A percentile compares a stretch with the other conserved stretches of the same genome.
Conservation (phyloP, 2,329 filamentous ascomycete genomes). For the Cladorrhinum sp. region DNA sequence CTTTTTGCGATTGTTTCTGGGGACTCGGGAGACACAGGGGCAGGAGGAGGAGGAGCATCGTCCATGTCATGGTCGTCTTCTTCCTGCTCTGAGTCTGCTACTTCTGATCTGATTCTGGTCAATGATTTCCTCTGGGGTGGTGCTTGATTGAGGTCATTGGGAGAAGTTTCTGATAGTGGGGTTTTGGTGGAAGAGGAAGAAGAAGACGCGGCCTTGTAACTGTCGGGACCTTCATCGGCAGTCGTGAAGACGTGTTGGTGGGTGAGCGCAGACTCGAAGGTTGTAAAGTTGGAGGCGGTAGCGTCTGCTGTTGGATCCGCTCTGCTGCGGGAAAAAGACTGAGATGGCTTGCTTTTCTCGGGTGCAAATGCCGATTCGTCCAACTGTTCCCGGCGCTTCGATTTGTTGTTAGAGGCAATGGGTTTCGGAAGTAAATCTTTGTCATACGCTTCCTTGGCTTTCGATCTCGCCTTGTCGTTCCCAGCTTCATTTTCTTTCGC, state of each 20-base stretch:
- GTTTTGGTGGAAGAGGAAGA: conserved; percentile 19
- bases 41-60: conserved; percentile 12
- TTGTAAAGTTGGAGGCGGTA: conserved; percentile 16
- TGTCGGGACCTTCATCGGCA: conserved; percentile 2
- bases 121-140: conserved; percentile 29
- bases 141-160: conserved; percentile 42
- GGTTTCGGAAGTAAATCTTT: conserved; percentile 20
- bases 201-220: background rate
- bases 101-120: conserved; percentile 37
- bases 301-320: background rate
- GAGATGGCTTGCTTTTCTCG: conserved; percentile 1
- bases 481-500: conserved; percentile 7
- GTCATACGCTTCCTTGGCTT: conserved; percentile 11
- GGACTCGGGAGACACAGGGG: conserved; percentile 4
- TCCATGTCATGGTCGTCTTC: conserved; percentile 27
- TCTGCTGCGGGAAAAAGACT: background rate
- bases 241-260: conserved; percentile 16
- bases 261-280: conserved; percentile 29
- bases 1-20: conserved; percentile 6
- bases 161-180: conserved; percentile 42
- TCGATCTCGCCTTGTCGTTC: conserved; percentile 8
- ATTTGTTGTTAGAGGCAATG: conserved; percentile 5
- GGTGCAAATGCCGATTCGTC: conserved; percentile 21
- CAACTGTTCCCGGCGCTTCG: conserved; percentile 17
- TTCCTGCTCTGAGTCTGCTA: conserved; percentile 44